These are phyloP conservation scores for Mycena sp. DNA, from an alignment of 1,284 basidiomycete species.

Conservation along the genomic window DNA sequence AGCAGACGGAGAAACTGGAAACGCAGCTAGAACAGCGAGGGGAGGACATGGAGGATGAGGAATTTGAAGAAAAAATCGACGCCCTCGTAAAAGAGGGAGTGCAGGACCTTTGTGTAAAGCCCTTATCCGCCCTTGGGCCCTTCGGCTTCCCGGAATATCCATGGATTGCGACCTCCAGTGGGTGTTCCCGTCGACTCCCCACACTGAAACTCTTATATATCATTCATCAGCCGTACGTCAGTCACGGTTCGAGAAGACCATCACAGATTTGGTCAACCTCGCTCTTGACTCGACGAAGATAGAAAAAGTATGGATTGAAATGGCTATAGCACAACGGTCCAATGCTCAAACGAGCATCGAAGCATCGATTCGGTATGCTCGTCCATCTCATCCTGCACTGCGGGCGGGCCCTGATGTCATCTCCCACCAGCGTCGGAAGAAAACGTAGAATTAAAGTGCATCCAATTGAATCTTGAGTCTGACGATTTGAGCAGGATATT, in stretches of 20 bases:
- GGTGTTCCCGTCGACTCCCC: background rate
- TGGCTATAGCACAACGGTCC: constrained; percentile 5
- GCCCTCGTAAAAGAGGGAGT: background rate
- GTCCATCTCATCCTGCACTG: background rate
- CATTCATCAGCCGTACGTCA: background rate
- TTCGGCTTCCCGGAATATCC: background rate
- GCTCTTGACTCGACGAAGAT: background rate
- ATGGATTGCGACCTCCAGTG: constrained; percentile 9
- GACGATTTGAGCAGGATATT: background rate
- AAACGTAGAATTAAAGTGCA: background rate
- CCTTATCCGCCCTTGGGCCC: background rate
- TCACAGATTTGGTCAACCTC: background rate
- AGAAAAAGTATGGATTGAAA: constrained; percentile 6
- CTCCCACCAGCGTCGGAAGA: background rate
- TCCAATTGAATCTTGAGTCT: background rate
- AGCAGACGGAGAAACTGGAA: background rate
- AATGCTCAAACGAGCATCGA: constrained; percentile 1
- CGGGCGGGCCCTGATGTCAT: background rate
- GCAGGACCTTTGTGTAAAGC: constrained; percentile 4
- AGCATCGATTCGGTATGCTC: background rate
- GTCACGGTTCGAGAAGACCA: background rate
- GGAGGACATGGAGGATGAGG: background rate
- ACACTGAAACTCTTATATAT: background rate
- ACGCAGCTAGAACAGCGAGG: background rate
- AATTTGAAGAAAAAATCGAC: constrained; percentile 1